Base-by-base conservation (phyloP, 805 yeast genomes). In the Scheffersomyces stipitis region DNA sequence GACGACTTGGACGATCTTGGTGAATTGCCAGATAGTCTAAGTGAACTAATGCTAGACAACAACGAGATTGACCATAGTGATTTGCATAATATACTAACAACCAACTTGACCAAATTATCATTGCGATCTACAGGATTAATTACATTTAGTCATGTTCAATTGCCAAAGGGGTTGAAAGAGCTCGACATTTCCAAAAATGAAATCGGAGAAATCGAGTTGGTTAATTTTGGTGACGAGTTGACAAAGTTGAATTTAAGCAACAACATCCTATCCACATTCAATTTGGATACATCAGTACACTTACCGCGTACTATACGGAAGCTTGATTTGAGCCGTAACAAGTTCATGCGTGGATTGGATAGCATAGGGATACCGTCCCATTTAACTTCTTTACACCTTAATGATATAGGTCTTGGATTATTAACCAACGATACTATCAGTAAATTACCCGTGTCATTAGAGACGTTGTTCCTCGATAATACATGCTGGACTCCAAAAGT, bases 1-100 rank as follows among this genome's bases (percentile, higher is more conserved):
- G 54, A 51, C 38, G 59, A 54, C 18, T 35, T 52, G 12, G 60
- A 55, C 28, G 58, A 55, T 17, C 38, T 53, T 22, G 58, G 60
- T 7, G 14, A 16, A 7, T 36, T 55, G 6, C 60, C 60, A 0
- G 32, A 33, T 2, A 40, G 45, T 7, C 27, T 55, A 12, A 26
- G 28, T 15, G 43, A 41, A 16, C 28, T 53, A 17, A 30, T 31
- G 6, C 38, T 55, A 24, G 52, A 52, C 40, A 50, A 45, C 38
- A 55, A 53, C 28, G 49, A 45, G 18, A 46, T 55, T 18, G 52
- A 53, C 41, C 43, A 52, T 30, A 33, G 41, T 35, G 41, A 48
- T 22, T 31, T 41, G 16, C 16, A 38, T 34, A 51, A 48, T 33
- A 49, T 51, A 9, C 38, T 55, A 16, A 50, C 48, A 4, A 38